Conservation (phyloP, 495 filamentous ascomycete species). For the Podospora pseudocomata region DNA sequence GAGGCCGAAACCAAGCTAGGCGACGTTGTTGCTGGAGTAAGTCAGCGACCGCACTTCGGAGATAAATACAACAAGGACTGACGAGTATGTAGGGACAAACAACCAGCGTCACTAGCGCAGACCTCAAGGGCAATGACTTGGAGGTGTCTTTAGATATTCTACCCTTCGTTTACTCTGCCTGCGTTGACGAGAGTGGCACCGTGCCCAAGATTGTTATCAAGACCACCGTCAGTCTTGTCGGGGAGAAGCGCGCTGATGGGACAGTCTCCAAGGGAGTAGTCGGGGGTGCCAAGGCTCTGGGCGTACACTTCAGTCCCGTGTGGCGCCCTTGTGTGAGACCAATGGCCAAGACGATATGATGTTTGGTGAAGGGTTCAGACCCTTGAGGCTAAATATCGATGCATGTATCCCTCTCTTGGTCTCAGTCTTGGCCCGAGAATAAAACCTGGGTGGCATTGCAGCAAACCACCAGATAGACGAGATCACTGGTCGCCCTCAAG, state of each 20-base stretch:
- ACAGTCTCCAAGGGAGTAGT: conserved; percentile 15
- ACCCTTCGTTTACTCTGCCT: conserved; percentile 23
- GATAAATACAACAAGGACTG: neutral
- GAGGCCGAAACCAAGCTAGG: conserved; percentile 20
- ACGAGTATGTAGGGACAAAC: conserved; percentile 10
- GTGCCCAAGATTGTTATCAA: conserved; percentile 20
- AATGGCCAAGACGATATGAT: conserved; percentile 7
- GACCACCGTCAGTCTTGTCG: conserved; percentile 22
- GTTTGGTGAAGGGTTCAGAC: neutral
- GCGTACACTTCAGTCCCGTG: conserved; percentile 22
- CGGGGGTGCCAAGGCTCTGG: conserved; percentile 19
- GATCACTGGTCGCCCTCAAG: neutral
- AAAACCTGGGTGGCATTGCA: neutral
- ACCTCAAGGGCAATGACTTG: conserved; percentile 18
- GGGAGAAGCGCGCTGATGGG: conserved; percentile 13
- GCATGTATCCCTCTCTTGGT: neutral
- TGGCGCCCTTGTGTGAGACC: conserved; percentile 21
- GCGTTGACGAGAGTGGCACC: conserved; percentile 17
- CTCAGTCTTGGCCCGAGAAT: neutral
- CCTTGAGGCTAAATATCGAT: neutral
- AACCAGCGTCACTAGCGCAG: conserved; percentile 6
- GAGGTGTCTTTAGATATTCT: conserved; percentile 16
- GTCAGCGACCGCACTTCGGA: conserved; percentile 2
- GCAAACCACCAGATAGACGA: neutral
- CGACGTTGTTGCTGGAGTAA: conserved; percentile 18